Percentiles rank a stretch among this genome's conserved stretches.
Evolutionary conservation across 148 eudicot genomes (phyloP).

Genomic region (Fagopyrum tataricum): DNA sequence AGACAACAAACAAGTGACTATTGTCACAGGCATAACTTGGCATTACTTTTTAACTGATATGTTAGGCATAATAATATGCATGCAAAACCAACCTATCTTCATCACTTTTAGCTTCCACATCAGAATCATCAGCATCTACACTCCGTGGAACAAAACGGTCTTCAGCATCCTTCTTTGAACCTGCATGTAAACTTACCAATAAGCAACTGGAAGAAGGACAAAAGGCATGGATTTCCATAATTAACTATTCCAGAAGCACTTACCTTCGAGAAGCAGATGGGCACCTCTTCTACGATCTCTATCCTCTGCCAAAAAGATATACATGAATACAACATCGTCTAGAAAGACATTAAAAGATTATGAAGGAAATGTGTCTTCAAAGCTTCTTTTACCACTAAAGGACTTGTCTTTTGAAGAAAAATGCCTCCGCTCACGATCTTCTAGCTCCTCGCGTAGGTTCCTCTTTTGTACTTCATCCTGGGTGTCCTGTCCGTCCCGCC

Average conservation of each 20-base stretch:
- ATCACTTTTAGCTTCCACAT: constrained; percentile 62
- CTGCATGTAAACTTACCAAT: constrained; percentile 20
- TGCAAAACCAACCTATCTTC: constrained; percentile 52
- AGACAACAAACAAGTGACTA: too few species aligned
- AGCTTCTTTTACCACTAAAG: constrained; percentile 25
- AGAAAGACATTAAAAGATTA: not conserved
- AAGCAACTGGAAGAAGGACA: too few species aligned
- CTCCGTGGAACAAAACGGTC: constrained; percentile 60
- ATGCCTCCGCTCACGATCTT: constrained; percentile 80
- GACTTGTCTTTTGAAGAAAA: constrained; percentile 21
- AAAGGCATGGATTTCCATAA: too few species aligned
- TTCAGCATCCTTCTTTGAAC: constrained; percentile 67
- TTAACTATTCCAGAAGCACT: too few species aligned
- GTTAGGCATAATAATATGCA: not conserved
- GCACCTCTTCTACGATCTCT: constrained; percentile 43
- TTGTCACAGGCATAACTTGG: too few species aligned
- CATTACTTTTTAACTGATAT: not conserved
- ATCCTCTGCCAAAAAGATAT: constrained; percentile 40
- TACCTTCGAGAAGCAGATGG: too few species aligned
- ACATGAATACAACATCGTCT: not conserved
- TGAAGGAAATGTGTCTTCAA: not conserved
- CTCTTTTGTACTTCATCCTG: constrained; percentile 75
- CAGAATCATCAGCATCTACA: constrained; percentile 90
- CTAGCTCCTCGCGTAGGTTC: constrained; percentile 78
- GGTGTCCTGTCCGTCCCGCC: constrained; percentile 85